phyloP scores from a whole-genome alignment of 176 grass and related monocot genomes.

The Aegilops sharonensis region DNA sequence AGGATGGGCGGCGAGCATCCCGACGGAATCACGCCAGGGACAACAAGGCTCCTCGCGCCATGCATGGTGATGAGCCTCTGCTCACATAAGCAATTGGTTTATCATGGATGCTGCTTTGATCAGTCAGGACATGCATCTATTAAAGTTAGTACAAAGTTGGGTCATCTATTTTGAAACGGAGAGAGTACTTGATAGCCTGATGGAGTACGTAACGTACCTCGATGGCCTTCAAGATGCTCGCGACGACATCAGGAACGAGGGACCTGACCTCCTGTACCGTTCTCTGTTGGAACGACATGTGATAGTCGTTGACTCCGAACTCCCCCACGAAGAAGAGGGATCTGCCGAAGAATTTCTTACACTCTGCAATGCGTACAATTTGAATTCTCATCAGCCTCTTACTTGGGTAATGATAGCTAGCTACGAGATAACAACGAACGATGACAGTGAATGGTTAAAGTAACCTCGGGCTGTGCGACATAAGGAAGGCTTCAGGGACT shows the following conservation, averaged over 20 bases:
- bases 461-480: background rate
- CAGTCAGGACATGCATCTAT: background rate
- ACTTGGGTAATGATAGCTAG: background rate
- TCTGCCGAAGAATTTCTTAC: background rate
- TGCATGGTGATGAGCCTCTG: too few relatives aligned
- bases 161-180: too few relatives aligned
- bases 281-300: background rate
- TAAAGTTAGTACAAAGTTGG: too few relatives aligned
- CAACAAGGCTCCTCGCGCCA: too few relatives aligned
- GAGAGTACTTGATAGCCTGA: too few relatives aligned
- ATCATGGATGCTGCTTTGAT: background rate
- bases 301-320: slow-evolving; percentile 38
- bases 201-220: slow-evolving; percentile 34
- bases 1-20: too few relatives aligned
- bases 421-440: too few relatives aligned
- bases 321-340: slow-evolving; percentile 27
- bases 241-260: background rate
- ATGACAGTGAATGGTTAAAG: background rate
- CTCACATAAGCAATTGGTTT: too few relatives aligned
- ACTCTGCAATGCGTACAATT: background rate
- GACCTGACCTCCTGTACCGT: slow-evolving; percentile 18
- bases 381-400: background rate
- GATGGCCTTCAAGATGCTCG: slow-evolving; percentile 30
- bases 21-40: too few relatives aligned
- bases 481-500: background rate